These are phyloP conservation scores for Rhizomucor miehei DNA, from an alignment of 371 early-diverging fungal genomes.

Conservation along the genomic window DNA sequence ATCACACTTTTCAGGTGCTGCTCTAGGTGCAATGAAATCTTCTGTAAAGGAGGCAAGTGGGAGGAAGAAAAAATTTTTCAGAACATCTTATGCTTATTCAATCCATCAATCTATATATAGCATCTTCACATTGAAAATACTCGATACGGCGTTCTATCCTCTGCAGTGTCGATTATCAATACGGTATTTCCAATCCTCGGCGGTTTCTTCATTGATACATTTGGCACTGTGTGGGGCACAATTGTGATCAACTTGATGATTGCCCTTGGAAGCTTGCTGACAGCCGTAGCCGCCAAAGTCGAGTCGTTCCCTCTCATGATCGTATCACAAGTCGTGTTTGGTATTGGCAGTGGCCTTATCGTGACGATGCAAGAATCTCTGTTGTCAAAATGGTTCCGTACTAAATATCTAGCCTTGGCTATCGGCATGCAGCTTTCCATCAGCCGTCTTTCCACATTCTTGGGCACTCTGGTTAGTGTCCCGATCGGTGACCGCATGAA, in stretches of 20 bases:
- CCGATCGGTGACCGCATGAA: slow-evolving; percentile 38
- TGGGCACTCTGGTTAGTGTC: slow-evolving; percentile 47
- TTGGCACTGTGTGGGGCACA: slow-evolving; percentile 51
- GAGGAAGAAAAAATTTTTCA: neutral
- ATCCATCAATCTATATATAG: slow-evolving; percentile 3
- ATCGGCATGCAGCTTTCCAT: slow-evolving; percentile 53
- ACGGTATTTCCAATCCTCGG: slow-evolving; percentile 53
- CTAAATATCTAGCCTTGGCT: slow-evolving; percentile 28
- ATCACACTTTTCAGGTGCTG: slow-evolving; percentile 20
- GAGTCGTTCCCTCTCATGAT: slow-evolving; percentile 41
- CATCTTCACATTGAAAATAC: slow-evolving; percentile 44
- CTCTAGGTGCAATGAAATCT: slow-evolving; percentile 37
- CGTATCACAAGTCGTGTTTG: slow-evolving; percentile 50
- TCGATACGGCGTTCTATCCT: slow-evolving; percentile 50
- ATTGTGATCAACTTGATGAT: slow-evolving; percentile 39
- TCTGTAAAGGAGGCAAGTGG: slow-evolving; percentile 21
- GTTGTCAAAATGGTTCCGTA: slow-evolving; percentile 57
- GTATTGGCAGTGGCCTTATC: slow-evolving; percentile 53
- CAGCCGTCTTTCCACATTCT: slow-evolving; percentile 47
- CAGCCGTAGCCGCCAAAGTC: slow-evolving; percentile 41
- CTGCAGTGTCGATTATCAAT: slow-evolving; percentile 50
- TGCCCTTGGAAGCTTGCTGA: slow-evolving; percentile 43
- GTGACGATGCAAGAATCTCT: slow-evolving; percentile 61
- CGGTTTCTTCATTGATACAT: slow-evolving; percentile 48
- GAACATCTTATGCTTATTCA: neutral